Percentiles rank a stretch among this genome's conserved stretches.
Conservation (phyloP, 306 rosid genomes). For the Castanea crenata region DNA sequence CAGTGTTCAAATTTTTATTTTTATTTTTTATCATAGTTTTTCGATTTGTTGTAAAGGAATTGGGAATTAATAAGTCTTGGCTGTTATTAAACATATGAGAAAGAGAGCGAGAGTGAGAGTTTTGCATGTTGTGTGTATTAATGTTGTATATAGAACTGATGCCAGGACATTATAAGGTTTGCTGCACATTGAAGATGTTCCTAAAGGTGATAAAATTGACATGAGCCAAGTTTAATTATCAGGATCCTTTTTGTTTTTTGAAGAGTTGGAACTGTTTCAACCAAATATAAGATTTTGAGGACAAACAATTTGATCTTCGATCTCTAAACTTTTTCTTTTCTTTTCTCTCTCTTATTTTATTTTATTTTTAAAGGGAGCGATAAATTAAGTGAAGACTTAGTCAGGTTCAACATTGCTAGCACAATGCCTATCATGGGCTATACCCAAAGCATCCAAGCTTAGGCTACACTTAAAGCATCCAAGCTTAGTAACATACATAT, state of each 20-base stretch:
- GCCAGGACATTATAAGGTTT: neutral
- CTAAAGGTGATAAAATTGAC: neutral
- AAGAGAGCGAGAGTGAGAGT: conserved; percentile 3
- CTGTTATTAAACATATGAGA: neutral
- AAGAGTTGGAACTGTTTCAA: no score
- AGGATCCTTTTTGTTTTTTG: neutral
- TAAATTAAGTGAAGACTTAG: no score
- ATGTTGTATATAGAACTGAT: conserved; percentile 26
- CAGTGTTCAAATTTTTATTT: neutral
- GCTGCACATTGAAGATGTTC: neutral
- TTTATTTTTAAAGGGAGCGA: no score
- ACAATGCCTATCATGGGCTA: no score
- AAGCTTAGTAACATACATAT: no score
- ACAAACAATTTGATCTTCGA: no score
- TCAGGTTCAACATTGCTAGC: no score
- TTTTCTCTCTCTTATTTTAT: no score
- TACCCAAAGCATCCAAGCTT: no score
- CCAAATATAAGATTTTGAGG: no score
- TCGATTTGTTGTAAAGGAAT: conserved; percentile 21
- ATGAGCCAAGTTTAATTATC: neutral
- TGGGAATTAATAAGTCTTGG: neutral
- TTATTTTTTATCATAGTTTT: neutral
- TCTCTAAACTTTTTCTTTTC: no score
- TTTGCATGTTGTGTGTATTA: conserved; percentile 22
- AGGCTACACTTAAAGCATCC: no score